These are phyloP conservation scores for Priceomyces medius DNA, from an alignment of 805 yeast species.

Conservation along the genomic window DNA sequence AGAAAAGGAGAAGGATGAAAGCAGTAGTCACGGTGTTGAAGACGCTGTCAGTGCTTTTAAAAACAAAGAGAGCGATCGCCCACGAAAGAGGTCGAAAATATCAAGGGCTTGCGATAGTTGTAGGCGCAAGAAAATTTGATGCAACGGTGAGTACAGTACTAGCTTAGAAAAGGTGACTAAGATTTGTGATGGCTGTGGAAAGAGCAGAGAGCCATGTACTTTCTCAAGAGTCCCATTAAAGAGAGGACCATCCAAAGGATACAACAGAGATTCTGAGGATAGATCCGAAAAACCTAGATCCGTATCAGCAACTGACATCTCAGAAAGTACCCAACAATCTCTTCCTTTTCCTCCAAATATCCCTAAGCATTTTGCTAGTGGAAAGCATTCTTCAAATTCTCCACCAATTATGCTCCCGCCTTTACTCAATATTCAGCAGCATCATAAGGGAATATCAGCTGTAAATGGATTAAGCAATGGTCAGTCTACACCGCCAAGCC, in stretches of 20 bases:
- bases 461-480: conserved; percentile 5
- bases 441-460: conserved; percentile 7
- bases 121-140: conserved; percentile 67
- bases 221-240: conserved; percentile 72
- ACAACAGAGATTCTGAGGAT: conserved; percentile 45
- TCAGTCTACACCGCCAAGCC: conserved; percentile 17
- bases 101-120: conserved; percentile 83
- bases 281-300: conserved; percentile 22
- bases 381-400: conserved; percentile 9
- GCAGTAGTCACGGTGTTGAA: not conserved
- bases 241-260: conserved; percentile 79
- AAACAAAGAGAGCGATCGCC: conserved; percentile 11
- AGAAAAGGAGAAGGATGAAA: not conserved
- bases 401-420: conserved; percentile 34
- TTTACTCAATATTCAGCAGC: conserved; percentile 11
- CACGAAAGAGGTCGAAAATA: conserved; percentile 66
- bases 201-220: conserved; percentile 59
- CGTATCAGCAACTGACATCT: not conserved
- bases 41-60: not conserved
- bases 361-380: not conserved
- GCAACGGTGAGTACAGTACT: conserved; percentile 58
- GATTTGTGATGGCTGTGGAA: conserved; percentile 61
- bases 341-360: conserved; percentile 10
- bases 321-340: conserved; percentile 6
- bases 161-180: conserved; percentile 48